A percentile compares a stretch with the other conserved stretches of the same genome.
phyloP scores from a whole-genome alignment of 768 basidiomycete species.

The Kwoniella botswanensis region DNA sequence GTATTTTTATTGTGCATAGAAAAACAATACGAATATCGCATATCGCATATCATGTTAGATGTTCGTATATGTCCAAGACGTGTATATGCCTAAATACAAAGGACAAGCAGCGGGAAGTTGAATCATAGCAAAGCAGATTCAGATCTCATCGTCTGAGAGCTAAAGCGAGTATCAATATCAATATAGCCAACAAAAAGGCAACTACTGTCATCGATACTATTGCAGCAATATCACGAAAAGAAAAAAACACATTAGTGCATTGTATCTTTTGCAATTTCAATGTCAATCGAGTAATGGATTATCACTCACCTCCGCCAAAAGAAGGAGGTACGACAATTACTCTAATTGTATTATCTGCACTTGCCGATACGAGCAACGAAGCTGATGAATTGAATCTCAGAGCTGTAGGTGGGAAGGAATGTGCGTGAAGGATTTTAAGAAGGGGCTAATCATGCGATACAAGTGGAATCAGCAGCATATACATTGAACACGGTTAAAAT shows the following conservation, averaged over 20 bases:
- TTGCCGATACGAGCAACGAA: conserved; percentile 81
- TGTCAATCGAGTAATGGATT: neutral
- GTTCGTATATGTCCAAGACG: neutral
- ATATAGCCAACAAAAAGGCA: conserved; percentile 27
- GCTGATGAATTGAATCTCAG: conserved; percentile 84
- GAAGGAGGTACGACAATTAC: conserved; percentile 71
- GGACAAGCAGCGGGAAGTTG: too few relatives aligned
- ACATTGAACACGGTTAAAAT: too few relatives aligned
- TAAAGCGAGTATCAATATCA: conserved; percentile 25
- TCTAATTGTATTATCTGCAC: conserved; percentile 85
- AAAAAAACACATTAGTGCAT: too few relatives aligned
- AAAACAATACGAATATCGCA: neutral
- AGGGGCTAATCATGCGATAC: conserved; percentile 67
- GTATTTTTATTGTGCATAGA: conserved; percentile 5
- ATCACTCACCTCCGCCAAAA: conserved; percentile 55
- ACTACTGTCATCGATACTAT: conserved; percentile 25
- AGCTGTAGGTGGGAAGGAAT: conserved; percentile 91
- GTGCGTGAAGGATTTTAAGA: conserved; percentile 85
- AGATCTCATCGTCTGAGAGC: conserved; percentile 4
- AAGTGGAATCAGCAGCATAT: too few relatives aligned
- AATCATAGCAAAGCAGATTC: too few relatives aligned
- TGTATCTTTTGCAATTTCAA: too few relatives aligned
- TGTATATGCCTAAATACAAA: too few relatives aligned
- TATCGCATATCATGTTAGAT: neutral
- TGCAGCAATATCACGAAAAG: too few relatives aligned